phyloP scores from a whole-genome alignment of 805 yeast species.

The Priceomyces fermenticarens region DNA sequence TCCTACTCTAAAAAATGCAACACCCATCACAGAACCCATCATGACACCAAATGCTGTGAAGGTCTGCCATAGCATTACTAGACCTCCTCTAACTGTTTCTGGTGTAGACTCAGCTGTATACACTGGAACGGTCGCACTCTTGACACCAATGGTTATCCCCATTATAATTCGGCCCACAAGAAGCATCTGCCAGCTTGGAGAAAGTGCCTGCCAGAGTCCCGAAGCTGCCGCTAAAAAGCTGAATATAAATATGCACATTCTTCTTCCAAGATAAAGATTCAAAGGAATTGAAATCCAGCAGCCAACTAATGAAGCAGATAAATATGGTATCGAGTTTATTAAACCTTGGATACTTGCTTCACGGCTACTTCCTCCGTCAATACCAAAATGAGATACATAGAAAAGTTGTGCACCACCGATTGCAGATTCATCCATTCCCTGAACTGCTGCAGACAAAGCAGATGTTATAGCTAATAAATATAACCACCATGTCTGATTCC shows the following conservation, averaged over 20 bases:
- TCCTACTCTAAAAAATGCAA: conserved; percentile 9
- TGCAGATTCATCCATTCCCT: conserved; percentile 16
- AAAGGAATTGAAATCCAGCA: conserved; percentile 6
- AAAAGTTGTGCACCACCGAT: conserved; percentile 14
- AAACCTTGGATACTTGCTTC: conserved; percentile 12
- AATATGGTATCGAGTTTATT: conserved; percentile 7
- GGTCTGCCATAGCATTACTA: conserved; percentile 12
- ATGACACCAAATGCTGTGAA: conserved; percentile 16
- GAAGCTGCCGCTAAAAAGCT: conserved; percentile 8
- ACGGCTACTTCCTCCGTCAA: conserved; percentile 1
- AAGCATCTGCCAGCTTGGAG: conserved; percentile 6
- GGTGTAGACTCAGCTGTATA: conserved; percentile 13
- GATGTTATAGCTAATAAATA: conserved; percentile 3
- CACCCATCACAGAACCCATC: conserved; percentile 11
- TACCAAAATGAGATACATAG: conserved; percentile 5
- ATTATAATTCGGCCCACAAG: conserved; percentile 12
- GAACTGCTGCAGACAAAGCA: conserved; percentile 4
- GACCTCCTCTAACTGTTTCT: conserved; percentile 10
- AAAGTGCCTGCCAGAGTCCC: conserved; percentile 15
- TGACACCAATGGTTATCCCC: conserved; percentile 14
- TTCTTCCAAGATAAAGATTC: conserved; percentile 11
- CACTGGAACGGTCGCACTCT: conserved; percentile 13
- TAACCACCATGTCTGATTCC: conserved; percentile 1
- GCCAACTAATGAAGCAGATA: conserved; percentile 11
- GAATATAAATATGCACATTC: conserved; percentile 8